Conservation (phyloP, 345 rosid species). For the Raphanus raphanistrum region DNA sequence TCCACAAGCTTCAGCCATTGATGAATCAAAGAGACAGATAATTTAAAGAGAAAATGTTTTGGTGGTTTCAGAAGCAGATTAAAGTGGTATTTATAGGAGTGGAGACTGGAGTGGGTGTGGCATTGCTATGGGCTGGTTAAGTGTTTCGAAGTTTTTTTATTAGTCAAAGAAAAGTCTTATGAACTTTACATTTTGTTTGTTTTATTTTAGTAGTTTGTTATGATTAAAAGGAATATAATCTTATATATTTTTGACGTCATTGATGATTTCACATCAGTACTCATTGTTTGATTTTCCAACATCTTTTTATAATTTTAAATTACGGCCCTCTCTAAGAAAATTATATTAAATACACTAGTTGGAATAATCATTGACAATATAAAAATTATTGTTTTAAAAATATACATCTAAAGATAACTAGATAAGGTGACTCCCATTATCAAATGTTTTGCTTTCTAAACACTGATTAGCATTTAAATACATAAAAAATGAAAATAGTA, state of each 20-base stretch:
- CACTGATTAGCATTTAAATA: not conserved
- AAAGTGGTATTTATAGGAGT: slow-evolving; percentile 17
- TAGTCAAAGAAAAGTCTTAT: not conserved
- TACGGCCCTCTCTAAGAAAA: not conserved
- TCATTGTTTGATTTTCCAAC: not conserved
- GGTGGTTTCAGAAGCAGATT: not conserved
- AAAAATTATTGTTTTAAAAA: not conserved
- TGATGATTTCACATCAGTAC: slow-evolving; percentile 22
- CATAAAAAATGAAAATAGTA: not conserved
- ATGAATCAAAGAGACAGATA: not conserved
- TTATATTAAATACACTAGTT: not conserved
- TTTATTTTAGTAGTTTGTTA: not conserved
- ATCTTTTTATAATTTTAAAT: not conserved
- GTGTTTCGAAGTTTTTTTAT: not conserved
- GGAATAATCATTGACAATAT: slow-evolving; percentile 5
- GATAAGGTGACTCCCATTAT: not conserved
- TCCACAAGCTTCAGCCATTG: slow-evolving; percentile 25
- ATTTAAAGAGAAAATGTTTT: slow-evolving; percentile 5
- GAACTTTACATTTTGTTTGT: not conserved
- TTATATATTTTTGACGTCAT: slow-evolving; percentile 6
- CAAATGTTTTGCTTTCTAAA: not conserved
- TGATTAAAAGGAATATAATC: not conserved
- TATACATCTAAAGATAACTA: not conserved
- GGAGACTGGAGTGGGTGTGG: slow-evolving; percentile 2
- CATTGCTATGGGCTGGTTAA: not conserved